phyloP scores from a whole-genome alignment of 208 protist genomes.

The Trypanosoma avium region DNA sequence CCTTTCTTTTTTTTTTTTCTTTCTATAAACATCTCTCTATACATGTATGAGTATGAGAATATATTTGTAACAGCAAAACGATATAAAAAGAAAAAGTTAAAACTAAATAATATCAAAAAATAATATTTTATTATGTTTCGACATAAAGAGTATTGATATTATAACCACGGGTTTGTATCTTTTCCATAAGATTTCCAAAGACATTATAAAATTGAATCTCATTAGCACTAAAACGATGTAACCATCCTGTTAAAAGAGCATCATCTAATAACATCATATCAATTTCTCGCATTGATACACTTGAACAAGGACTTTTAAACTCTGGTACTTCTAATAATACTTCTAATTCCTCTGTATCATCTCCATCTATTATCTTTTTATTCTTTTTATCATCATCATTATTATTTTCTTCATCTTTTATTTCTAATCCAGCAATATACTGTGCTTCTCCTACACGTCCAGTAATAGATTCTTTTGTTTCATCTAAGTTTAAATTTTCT shows the following conservation, averaged over 20 bases:
- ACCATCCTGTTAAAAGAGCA: slow-evolving; percentile 65
- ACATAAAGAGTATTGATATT: slow-evolving; percentile 71
- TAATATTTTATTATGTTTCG: slow-evolving; percentile 15
- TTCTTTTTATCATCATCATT: slow-evolving; percentile 6
- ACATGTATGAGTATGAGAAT: no score
- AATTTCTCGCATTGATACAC: slow-evolving; percentile 76
- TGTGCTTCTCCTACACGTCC: slow-evolving; percentile 73
- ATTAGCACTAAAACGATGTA: slow-evolving; percentile 66
- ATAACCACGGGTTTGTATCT: slow-evolving; percentile 69
- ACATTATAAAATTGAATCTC: slow-evolving; percentile 71
- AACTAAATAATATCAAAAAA: no score
- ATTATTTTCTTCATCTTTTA: slow-evolving; percentile 11
- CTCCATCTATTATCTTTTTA: background rate
- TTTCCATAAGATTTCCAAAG: slow-evolving; percentile 54
- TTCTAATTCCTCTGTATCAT: slow-evolving; percentile 27
- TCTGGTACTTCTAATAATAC: slow-evolving; percentile 29
- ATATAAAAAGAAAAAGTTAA: no score
- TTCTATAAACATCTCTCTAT: no score
- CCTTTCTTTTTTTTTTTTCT: no score
- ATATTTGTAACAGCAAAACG: no score
- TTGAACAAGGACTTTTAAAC: slow-evolving; percentile 56
- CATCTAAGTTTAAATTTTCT: slow-evolving; percentile 1
- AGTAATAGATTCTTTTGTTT: slow-evolving; percentile 6
- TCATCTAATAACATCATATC: slow-evolving; percentile 88
- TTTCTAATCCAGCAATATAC: slow-evolving; percentile 41